Evolutionary conservation across 169 alveolate genomes (phyloP).

Genomic region (Eimeria sp.): DNA sequence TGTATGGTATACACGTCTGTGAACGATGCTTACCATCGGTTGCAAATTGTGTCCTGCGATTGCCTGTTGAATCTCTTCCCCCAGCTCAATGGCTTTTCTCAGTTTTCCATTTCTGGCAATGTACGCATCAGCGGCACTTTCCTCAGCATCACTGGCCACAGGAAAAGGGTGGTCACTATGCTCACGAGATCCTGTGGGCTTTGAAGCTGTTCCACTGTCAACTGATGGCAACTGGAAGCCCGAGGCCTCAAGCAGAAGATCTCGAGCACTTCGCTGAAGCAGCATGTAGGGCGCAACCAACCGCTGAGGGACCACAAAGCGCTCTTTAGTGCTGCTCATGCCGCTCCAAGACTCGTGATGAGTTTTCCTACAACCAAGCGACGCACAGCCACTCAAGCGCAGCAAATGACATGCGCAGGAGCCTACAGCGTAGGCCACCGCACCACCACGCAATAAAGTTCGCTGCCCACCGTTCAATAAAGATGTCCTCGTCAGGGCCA

Average conservation of each 20-base stretch:
- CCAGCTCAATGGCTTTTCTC: slow-evolving; percentile 81
- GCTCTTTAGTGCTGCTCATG: slow-evolving; percentile 89
- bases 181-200: neutral
- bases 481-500: slow-evolving; percentile 86
- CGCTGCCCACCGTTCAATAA: slow-evolving; percentile 72
- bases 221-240: slow-evolving; percentile 2
- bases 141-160: neutral
- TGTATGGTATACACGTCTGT: neutral
- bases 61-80: slow-evolving; percentile 86
- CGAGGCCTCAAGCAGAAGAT: slow-evolving; percentile 61
- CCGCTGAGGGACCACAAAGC: slow-evolving; percentile 86
- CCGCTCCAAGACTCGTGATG: slow-evolving; percentile 93
- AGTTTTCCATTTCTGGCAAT: slow-evolving; percentile 36
- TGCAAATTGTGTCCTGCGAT: slow-evolving; percentile 85
- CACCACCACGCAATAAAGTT: neutral
- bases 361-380: slow-evolving; percentile 88
- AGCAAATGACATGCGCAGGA: neutral
- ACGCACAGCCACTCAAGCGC: neutral
- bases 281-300: slow-evolving; percentile 53
- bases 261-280: slow-evolving; percentile 53
- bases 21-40: slow-evolving; percentile 84
- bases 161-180: neutral
- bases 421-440: neutral
- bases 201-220: neutral
- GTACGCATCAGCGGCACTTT: slow-evolving; percentile 17